Evolutionary conservation across 2,329 filamentous ascomycete genomes (phyloP), one percentile per base, ranked within the genome.

Genomic region (Arthrocladium fulminans): DNA sequence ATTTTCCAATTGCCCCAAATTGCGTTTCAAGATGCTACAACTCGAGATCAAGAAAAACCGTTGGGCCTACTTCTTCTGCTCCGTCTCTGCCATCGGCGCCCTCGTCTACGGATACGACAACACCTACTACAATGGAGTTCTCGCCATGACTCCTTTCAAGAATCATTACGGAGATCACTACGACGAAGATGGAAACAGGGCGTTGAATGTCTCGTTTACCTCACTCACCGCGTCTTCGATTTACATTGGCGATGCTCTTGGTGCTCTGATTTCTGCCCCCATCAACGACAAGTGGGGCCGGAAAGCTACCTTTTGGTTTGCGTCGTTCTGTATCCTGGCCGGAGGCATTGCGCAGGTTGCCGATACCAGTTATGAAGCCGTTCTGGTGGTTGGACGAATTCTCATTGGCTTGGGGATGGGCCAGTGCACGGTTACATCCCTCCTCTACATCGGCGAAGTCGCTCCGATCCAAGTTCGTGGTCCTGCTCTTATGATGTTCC

Each of bases 221-320:
- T 63, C 66, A 5, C 49, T 68, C 12, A 65, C 64, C 2, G 60
- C 65, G 6, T 66, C 63, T 9, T 61, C 63, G 40, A 68, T 69
- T 54, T 65, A 67, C 49, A 62, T 69, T 12, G 66, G 66, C n/a
- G 66, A 69, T 42, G 55, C 67, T 0, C 42, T 66, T 24, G 66
- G 66, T 29, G 61, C 66, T 4, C 51, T 68, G 3, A 29, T 55
- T 3, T 57, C 65, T 9, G 64, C 64, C 2, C 65, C 64, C 5
- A 61, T 67, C 51, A 69, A 67, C 51, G 65, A 68, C 40, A 44
- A 50, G 25, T 62, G 59, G 49, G 66, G 66, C 19, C 61, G 65
- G 15, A 64, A 64, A 43, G 52, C 56, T 1, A 63, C 65, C 6
- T 66, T 67, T 50, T 61, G 61, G 49, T 55, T 56, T 10, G 65